These are phyloP conservation scores for Clarireedia paspali DNA, from an alignment of 2,329 filamentous ascomycete species.

Conservation along the genomic window DNA sequence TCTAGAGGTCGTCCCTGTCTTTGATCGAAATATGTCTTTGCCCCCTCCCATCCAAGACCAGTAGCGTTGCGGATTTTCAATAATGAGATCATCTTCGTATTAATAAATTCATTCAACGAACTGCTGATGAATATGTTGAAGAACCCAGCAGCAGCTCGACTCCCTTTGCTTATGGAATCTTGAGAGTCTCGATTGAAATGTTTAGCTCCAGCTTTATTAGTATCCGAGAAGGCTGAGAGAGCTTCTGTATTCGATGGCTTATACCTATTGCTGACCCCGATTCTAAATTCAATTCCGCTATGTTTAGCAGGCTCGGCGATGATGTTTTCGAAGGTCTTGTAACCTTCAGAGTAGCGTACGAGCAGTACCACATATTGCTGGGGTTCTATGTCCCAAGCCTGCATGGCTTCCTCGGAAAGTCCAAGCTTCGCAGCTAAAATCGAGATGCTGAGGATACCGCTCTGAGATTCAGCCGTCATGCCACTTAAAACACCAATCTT, in stretches of 20 bases:
- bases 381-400: slow-evolving; percentile 65
- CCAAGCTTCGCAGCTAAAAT: slow-evolving; percentile 62
- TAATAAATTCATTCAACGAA: slow-evolving; percentile 61
- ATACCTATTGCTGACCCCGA: slow-evolving; percentile 64
- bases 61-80: slow-evolving; percentile 48
- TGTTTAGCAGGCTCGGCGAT: slow-evolving; percentile 33
- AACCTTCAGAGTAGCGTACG: slow-evolving; percentile 55
- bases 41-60: slow-evolving; percentile 58
- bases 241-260: slow-evolving; percentile 54
- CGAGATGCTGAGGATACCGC: slow-evolving; percentile 56
- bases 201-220: slow-evolving; percentile 14
- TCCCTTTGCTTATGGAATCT: neutral
- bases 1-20: slow-evolving; percentile 22
- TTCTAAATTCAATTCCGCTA: slow-evolving; percentile 48
- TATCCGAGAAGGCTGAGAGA: slow-evolving; percentile 29
- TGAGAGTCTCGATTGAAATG: slow-evolving; percentile 6
- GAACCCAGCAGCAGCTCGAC: slow-evolving; percentile 31
- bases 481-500: slow-evolving; percentile 56
- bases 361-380: slow-evolving; percentile 68
- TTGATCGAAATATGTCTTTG: slow-evolving; percentile 35
- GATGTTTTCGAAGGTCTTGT: slow-evolving; percentile 51
- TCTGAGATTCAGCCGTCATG: slow-evolving; percentile 33
- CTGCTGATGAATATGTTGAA: slow-evolving; percentile 61
- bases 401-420: slow-evolving; percentile 65
- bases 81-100: slow-evolving; percentile 54